phyloP scores from a whole-genome alignment of 768 basidiomycete genomes.

The Pleurotus cornucopiae region DNA sequence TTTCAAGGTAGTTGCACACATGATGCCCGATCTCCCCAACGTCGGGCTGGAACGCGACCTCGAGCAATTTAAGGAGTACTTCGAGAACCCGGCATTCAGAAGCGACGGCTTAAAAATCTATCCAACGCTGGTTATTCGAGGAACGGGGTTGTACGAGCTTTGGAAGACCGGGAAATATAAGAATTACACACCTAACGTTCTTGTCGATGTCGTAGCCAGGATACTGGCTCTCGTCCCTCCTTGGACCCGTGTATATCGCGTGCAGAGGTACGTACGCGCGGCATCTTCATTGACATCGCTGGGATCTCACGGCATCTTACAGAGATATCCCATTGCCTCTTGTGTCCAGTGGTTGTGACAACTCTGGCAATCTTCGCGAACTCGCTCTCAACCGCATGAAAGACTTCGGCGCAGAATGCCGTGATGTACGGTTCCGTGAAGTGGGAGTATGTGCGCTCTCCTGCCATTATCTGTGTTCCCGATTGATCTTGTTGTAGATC shows the following conservation, averaged over 20 bases:
- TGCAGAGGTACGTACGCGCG: conserved; percentile 66
- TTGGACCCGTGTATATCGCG: conserved; percentile 98
- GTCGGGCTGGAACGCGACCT: conserved; percentile 96
- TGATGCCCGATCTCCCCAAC: conserved; percentile 99
- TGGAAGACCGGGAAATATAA: conserved; percentile 98
- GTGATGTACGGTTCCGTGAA: conserved; percentile 96
- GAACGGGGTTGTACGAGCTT: conserved; percentile 92
- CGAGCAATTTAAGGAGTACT: conserved; percentile 99
- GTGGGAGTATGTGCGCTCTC: conserved; percentile 70
- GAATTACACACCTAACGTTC: conserved; percentile 98
- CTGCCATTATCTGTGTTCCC: conserved; percentile 7
- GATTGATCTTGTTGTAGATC: conserved; percentile 47
- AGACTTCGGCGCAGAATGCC: conserved; percentile 96
- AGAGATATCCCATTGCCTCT: conserved; percentile 97
- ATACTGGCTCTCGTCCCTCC: conserved; percentile 96
- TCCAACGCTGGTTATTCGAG: conserved; percentile 95
- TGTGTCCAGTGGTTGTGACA: conserved; percentile 96
- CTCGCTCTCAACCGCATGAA: conserved; percentile 97
- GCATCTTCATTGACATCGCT: background rate
- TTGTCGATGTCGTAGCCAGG: conserved; percentile 95
- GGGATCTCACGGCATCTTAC: conserved; percentile 7
- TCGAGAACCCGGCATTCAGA: conserved; percentile 96
- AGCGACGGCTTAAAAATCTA: conserved; percentile 98
- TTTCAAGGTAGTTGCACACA: conserved; percentile 99
- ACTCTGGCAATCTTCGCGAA: conserved; percentile 94